phyloP scores from a whole-genome alignment of 108 stramenopile species.

The Fistulifera pelliculosa region DNA sequence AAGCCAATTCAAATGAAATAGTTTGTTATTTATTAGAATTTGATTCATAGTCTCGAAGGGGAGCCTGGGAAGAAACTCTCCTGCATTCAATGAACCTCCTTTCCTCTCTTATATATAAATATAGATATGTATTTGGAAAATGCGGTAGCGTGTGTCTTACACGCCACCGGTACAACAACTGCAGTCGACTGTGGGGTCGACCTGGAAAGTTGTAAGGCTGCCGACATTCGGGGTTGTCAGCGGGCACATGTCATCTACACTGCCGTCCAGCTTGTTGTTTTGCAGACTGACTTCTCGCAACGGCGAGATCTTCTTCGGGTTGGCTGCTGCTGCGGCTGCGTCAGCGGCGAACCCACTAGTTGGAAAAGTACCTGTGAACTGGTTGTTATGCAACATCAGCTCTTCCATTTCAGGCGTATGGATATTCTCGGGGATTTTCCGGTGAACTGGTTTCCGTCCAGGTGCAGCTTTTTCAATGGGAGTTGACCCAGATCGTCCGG shows the following conservation, averaged over 20 bases:
- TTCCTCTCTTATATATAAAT: no score
- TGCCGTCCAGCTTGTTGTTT: constrained; percentile 19
- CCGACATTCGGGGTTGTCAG: constrained; percentile 5
- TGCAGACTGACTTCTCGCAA: constrained; percentile 17
- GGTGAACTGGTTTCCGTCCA: constrained; percentile 36
- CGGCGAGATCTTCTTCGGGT: neutral
- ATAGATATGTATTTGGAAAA: no score
- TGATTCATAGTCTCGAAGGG: no score
- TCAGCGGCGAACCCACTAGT: constrained; percentile 17
- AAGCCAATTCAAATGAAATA: no score
- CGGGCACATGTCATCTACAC: constrained; percentile 21
- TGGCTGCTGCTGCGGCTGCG: constrained; percentile 4
- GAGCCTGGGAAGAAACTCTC: no score
- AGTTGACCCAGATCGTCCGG: constrained; percentile 42
- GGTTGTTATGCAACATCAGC: constrained; percentile 42
- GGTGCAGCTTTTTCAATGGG: constrained; percentile 18
- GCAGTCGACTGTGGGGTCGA: constrained; percentile 9
- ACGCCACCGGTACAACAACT: no score
- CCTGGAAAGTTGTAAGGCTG: constrained; percentile 9
- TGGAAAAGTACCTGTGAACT: constrained; percentile 43
- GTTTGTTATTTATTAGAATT: no score
- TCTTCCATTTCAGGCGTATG: constrained; percentile 22
- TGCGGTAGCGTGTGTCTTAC: no score
- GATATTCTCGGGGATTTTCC: constrained; percentile 39
- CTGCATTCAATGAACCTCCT: no score